These are phyloP conservation scores for Sonneratia caseolaris DNA, from an alignment of 345 rosid species.

Conservation along the genomic window DNA sequence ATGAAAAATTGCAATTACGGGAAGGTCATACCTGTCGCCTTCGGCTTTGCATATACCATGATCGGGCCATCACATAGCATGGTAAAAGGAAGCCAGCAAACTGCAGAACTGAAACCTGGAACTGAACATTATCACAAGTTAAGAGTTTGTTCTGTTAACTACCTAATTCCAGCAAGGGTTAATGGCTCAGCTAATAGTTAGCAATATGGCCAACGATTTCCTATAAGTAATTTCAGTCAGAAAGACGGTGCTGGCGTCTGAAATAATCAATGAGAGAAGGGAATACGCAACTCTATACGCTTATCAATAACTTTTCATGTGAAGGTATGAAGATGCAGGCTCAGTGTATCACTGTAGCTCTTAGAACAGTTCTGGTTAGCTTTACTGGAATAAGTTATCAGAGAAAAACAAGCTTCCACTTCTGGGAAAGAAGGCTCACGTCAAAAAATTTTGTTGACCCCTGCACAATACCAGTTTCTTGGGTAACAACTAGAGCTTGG, in stretches of 20 bases:
- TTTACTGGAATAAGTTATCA: background rate
- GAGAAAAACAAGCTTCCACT: background rate
- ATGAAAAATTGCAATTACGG: background rate
- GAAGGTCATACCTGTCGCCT: constrained; percentile 22
- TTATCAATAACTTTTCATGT: background rate
- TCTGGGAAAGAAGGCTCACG: constrained; percentile 20
- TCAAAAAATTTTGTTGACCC: constrained; percentile 34
- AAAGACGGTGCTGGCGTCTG: background rate
- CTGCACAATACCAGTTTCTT: constrained; percentile 31
- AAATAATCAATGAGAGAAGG: background rate
- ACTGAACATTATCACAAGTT: constrained; percentile 16
- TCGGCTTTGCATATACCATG: constrained; percentile 46
- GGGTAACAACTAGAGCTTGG: constrained; percentile 39
- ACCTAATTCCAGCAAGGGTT: background rate
- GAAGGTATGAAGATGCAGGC: background rate
- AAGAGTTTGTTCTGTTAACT: background rate
- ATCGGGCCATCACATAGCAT: constrained; percentile 45
- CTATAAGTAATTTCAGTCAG: background rate
- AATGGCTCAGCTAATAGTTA: background rate
- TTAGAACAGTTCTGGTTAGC: background rate
- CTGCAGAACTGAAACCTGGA: constrained; percentile 58
- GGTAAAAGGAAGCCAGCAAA: constrained; percentile 54
- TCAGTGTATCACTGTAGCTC: background rate
- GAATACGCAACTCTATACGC: background rate
- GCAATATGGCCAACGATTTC: background rate